Base-by-base conservation (phyloP, 208 protist species). In the Naegleria gruberi region DNA sequence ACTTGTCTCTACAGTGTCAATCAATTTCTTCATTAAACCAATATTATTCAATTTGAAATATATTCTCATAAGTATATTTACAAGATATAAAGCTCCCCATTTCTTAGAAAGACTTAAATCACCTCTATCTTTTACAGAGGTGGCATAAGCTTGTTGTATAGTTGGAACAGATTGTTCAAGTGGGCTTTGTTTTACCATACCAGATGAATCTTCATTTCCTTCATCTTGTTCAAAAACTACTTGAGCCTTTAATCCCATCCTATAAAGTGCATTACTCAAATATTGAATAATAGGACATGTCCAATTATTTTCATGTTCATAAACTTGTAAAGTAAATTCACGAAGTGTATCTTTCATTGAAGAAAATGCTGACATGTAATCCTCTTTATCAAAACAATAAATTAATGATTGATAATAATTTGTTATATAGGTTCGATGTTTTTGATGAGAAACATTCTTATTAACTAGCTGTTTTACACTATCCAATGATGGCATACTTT, bases 1-100 rank as follows among this genome's bases (percentile, higher is more conserved):
- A 19, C 26, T 55, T 45, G 7, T 6, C 34, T 65, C 84, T 40
- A 57, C 37, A 0, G n/a, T 40, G 1, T 57, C 7, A 30, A 88
- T 88, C 1, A 65, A 47, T 45, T 88, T 88, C 1, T 4, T 65
- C 10, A 44, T 73, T 26, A 57, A 65, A 46, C 45, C 19, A 8
- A 88, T 43, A 26, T 47, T 88, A 41, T 88, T 88, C 4, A 88
- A 43, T 41, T 65, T 34, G n/a, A 88, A 88, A 30, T 88, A 88
- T 30, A 88, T 65, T 26, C 43, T 12, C 42, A 88, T 17, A 17
- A 88, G n/a, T 0, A 40, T 65, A 42, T 88, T 88, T 40, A 41
- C 26, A 41, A 88, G 57, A 26, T 88, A 7, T 34, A 87, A 41
- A 41, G 34, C 5, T 40, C 12, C 12, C 83, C 83, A 87, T 55